Conservation (phyloP, 768 basidiomycete genomes). For the Lactarius vividus region DNA sequence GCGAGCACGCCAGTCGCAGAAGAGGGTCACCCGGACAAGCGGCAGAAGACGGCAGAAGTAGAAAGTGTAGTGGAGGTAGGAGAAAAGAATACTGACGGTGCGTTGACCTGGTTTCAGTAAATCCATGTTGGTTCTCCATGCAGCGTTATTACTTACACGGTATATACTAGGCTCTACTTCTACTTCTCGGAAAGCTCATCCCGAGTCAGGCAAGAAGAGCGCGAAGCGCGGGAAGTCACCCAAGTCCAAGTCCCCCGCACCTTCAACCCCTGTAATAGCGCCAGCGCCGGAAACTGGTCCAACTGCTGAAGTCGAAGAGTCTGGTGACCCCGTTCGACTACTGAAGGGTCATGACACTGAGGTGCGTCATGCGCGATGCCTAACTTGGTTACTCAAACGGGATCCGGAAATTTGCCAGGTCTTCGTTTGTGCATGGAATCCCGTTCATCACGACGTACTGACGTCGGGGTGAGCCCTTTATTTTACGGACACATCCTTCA, state of each 20-base stretch:
- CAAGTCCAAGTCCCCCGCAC: conserved; percentile 21
- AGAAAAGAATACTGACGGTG: conserved; percentile 36
- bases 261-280: not conserved
- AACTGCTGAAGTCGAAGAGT: conserved; percentile 2
- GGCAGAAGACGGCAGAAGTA: conserved; percentile 50
- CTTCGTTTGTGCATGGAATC: conserved; percentile 81
- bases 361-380: conserved; percentile 13
- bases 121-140: conserved; percentile 35
- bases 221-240: conserved; percentile 20
- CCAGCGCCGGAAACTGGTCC: not conserved
- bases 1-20: conserved; percentile 32
- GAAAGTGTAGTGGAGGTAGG: conserved; percentile 37
- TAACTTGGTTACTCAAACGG: conserved; percentile 6
- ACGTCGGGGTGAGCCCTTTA: conserved; percentile 62
- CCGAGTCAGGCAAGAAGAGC: conserved; percentile 12
- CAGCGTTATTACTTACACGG: conserved; percentile 2
- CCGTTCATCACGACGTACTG: conserved; percentile 52
- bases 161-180: not conserved
- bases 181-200: conserved; percentile 1
- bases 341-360: conserved; percentile 48
- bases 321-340: conserved; percentile 20
- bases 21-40: conserved; percentile 60
- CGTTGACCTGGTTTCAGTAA: conserved; percentile 21
- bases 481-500: not conserved
- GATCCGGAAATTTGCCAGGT: conserved; percentile 45